These are phyloP conservation scores for Lentinus polychrous DNA, from an alignment of 1,284 basidiomycete genomes.

Conservation along the genomic window DNA sequence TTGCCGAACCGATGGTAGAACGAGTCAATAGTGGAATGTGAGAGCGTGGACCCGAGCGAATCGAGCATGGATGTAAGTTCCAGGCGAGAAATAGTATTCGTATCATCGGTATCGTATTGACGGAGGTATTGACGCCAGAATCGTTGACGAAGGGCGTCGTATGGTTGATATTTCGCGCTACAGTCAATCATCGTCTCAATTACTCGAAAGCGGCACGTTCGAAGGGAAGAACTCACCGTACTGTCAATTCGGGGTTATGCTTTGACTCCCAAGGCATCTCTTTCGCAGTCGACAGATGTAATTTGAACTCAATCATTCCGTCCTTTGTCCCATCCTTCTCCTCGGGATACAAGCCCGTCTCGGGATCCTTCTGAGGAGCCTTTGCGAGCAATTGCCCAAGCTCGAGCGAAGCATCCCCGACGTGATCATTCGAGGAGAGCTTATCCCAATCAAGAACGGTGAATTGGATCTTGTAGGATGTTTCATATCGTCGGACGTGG, in stretches of 20 bases:
- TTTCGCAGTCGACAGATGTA: constrained; percentile 48
- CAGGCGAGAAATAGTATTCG: constrained; percentile 68
- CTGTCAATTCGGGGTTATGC: constrained; percentile 51
- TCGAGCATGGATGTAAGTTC: constrained; percentile 97
- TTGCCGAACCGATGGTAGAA: constrained; percentile 78
- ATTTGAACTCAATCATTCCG: constrained; percentile 63
- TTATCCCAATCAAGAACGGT: constrained; percentile 94
- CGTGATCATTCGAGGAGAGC: constrained; percentile 80
- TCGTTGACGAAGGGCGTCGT: constrained; percentile 81
- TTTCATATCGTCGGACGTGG: constrained; percentile 88
- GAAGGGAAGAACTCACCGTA: constrained; percentile 44
- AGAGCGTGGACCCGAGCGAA: constrained; percentile 91
- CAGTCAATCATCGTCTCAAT: background rate
- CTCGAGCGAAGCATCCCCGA: constrained; percentile 72
- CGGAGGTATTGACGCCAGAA: constrained; percentile 91
- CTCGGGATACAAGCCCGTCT: constrained; percentile 67
- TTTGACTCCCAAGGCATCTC: constrained; percentile 59
- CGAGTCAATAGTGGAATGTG: constrained; percentile 67
- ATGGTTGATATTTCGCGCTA: constrained; percentile 92
- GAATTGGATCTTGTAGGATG: constrained; percentile 70
- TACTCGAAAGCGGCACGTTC: too few species aligned
- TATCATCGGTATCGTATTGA: constrained; percentile 91
- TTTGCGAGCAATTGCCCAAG: constrained; percentile 65
- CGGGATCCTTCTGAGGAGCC: constrained; percentile 67
- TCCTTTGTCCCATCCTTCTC: constrained; percentile 41